These are phyloP conservation scores for Acanthamoeba divionensis DNA, from an alignment of 208 protist genomes.

Conservation along the genomic window DNA sequence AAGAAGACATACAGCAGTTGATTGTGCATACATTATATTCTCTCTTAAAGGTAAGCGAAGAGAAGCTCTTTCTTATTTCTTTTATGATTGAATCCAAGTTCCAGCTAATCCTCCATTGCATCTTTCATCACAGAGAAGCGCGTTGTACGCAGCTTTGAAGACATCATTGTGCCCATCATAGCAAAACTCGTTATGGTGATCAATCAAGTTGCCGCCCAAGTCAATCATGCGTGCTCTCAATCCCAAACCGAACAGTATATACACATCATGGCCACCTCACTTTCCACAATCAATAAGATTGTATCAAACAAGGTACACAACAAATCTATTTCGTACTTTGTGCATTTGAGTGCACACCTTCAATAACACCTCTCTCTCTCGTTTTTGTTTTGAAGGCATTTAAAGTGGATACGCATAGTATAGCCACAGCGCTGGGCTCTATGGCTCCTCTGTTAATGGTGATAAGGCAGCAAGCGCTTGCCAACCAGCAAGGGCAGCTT, in stretches of 20 bases:
- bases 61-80: too few species aligned
- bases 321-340: neutral
- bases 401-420: slow-evolving; percentile 9
- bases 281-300: slow-evolving; percentile 2
- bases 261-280: neutral
- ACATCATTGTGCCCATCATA: neutral
- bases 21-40: too few species aligned
- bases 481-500: too few species aligned
- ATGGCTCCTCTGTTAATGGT: too few species aligned
- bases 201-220: neutral
- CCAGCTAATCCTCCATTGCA: too few species aligned
- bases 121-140: neutral
- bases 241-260: neutral
- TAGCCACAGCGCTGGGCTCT: neutral
- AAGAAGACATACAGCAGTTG: too few species aligned
- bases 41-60: too few species aligned
- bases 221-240: neutral
- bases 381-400: too few species aligned
- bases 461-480: too few species aligned
- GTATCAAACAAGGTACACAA: neutral
- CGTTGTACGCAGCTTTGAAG: neutral
- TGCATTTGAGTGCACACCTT: too few species aligned
- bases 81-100: too few species aligned
- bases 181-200: neutral
- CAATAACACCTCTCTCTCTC: too few species aligned